These are phyloP conservation scores for Kodamaea laetipori DNA, from an alignment of 805 yeast genomes.

Conservation along the genomic window DNA sequence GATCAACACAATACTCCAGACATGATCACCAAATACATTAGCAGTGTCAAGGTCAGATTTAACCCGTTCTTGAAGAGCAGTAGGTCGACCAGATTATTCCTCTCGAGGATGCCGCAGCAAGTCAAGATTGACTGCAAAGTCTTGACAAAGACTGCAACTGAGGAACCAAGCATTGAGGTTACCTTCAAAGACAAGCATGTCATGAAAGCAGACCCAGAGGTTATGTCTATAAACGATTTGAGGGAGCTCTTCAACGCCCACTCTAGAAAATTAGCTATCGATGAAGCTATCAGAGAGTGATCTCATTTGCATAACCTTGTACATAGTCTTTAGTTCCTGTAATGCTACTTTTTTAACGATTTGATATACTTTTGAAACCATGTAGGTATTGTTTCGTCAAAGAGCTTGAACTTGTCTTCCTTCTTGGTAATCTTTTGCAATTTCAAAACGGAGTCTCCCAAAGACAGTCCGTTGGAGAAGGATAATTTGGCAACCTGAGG, in stretches of 20 bases:
- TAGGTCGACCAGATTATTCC: constrained; percentile 75
- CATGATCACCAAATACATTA: constrained; percentile 91
- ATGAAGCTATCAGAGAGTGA: constrained; percentile 59
- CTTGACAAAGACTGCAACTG: constrained; percentile 46
- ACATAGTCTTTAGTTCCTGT: constrained; percentile 10
- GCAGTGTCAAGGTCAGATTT: constrained; percentile 73
- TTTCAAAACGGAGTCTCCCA: not conserved
- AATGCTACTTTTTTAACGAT: constrained; percentile 4
- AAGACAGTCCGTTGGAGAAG: constrained; percentile 6
- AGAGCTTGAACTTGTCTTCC: constrained; percentile 5
- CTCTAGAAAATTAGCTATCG: constrained; percentile 73
- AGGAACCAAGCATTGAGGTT: constrained; percentile 67
- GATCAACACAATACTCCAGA: not conserved
- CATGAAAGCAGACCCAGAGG: constrained; percentile 66
- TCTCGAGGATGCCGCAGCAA: constrained; percentile 78
- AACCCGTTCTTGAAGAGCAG: constrained; percentile 69
- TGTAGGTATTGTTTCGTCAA: constrained; percentile 17
- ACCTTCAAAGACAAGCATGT: constrained; percentile 77
- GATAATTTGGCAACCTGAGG: constrained; percentile 6
- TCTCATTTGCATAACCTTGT: not conserved
- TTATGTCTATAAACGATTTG: constrained; percentile 66
- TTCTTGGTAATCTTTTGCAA: not conserved
- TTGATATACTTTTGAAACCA: constrained; percentile 20
- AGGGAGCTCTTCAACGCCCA: constrained; percentile 73
- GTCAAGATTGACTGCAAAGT: constrained; percentile 68